Evolutionary conservation across 2,329 filamentous ascomycete species (phyloP).

Genomic region (Calonectria henricotiae): DNA sequence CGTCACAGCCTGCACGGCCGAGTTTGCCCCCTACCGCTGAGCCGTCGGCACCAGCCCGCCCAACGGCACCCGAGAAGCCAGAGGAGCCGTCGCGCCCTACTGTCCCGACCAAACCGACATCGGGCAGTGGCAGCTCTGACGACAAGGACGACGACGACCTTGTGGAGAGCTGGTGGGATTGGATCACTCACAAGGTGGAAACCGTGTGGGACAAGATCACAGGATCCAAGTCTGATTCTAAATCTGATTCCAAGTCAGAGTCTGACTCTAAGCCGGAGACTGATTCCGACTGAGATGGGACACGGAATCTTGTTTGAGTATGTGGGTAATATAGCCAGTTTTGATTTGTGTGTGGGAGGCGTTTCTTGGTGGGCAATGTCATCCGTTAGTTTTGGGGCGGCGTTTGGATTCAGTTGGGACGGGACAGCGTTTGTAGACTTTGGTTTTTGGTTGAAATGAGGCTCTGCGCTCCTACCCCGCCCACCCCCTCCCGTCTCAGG

Average conservation of each 20-base stretch:
- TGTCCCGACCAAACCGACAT: constrained; percentile 44
- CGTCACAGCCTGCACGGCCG: constrained; percentile 31
- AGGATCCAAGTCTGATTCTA: constrained; percentile 47
- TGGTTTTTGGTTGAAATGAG: constrained; percentile 15
- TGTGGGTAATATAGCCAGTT: constrained; percentile 8
- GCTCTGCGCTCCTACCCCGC: constrained; percentile 13
- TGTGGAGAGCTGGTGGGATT: constrained; percentile 66
- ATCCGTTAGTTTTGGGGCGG: constrained; percentile 26
- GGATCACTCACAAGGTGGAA: constrained; percentile 67
- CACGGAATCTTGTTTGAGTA: constrained; percentile 12
- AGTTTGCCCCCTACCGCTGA: constrained; percentile 25
- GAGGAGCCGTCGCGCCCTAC: constrained; percentile 41
- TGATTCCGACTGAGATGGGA: constrained; percentile 19
- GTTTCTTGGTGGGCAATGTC: constrained; percentile 25
- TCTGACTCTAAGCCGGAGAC: neutral
- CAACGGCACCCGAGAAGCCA: constrained; percentile 32
- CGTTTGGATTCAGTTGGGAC: constrained; percentile 31
- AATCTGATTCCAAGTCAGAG: constrained; percentile 1
- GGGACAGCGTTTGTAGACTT: constrained; percentile 16
- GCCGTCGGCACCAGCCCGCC: constrained; percentile 33
- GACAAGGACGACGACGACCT: constrained; percentile 53
- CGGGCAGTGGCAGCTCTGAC: neutral
- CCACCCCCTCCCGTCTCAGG: neutral
- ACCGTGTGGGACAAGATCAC: constrained; percentile 66
- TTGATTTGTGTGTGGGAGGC: constrained; percentile 22